Percentiles rank a stretch among this genome's conserved stretches.
Conservation (phyloP, 2,329 filamentous ascomycete genomes). For the Colletotrichum viniferum region DNA sequence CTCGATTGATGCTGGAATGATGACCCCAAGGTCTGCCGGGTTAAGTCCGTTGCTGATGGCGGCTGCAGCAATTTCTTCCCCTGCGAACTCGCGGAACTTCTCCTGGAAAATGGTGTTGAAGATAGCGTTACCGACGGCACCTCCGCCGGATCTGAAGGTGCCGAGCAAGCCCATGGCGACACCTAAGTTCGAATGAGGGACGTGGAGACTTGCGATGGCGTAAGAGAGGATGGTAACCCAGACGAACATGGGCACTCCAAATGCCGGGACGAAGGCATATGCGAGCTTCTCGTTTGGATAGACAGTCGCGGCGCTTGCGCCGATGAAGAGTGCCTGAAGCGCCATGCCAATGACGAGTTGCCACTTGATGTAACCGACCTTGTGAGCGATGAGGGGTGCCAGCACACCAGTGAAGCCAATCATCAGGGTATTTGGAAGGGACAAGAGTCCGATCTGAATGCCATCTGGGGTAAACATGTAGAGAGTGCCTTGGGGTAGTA, state of each 20-base stretch:
- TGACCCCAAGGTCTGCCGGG: conserved; percentile 17
- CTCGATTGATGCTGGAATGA: conserved; percentile 33
- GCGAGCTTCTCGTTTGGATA: conserved; percentile 30
- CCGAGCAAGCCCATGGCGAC: conserved; percentile 33
- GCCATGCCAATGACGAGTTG: conserved; percentile 34
- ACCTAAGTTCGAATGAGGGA: conserved; percentile 33
- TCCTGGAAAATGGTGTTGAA: conserved; percentile 34
- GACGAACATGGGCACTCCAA: conserved; percentile 35
- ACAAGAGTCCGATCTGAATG: conserved; percentile 27
- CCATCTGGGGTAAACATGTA: conserved; percentile 35
- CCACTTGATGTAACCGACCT: conserved; percentile 31
- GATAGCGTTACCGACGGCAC: conserved; percentile 37
- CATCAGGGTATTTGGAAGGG: conserved; percentile 11
- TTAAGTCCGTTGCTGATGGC: conserved; percentile 30
- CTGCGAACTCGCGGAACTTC: conserved; percentile 26
- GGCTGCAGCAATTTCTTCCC: conserved; percentile 27
- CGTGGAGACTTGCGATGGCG: conserved; percentile 31
- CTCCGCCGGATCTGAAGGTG: conserved; percentile 33
- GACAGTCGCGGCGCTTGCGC: conserved; percentile 29
- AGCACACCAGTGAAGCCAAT: conserved; percentile 17
- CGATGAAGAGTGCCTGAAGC: conserved; percentile 31
- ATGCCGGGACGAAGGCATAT: conserved; percentile 33
- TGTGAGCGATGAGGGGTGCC: conserved; percentile 33
- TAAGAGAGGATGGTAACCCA: conserved; percentile 35
- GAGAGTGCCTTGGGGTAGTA: conserved; percentile 31